A percentile compares a stretch with the other conserved stretches of the same genome.
Conservation (phyloP, 345 rosid species). For the Litchi chinensis region DNA sequence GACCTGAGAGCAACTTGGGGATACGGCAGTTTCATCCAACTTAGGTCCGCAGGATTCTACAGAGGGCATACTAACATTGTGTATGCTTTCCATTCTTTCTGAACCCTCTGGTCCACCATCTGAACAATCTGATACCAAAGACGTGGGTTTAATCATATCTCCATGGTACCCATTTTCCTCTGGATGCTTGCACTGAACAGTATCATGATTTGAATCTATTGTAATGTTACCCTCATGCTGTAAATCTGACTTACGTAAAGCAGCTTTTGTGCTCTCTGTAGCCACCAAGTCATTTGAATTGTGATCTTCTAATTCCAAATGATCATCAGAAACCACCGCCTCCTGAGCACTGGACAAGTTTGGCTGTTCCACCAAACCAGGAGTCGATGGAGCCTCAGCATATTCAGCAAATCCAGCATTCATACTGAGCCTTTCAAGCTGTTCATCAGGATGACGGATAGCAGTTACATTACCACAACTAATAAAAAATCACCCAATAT, state of each 20-base stretch:
- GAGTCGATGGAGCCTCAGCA: conserved; percentile 93
- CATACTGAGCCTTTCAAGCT: conserved; percentile 52
- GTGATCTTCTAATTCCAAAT: conserved; percentile 60
- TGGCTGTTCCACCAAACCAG: conserved; percentile 81
- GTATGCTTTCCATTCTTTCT: conserved; percentile 37
- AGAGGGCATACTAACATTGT: conserved; percentile 24
- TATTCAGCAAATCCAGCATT: conserved; percentile 57
- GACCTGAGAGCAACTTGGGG: conserved; percentile 48
- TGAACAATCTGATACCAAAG: conserved; percentile 20
- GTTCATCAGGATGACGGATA: conserved; percentile 26
- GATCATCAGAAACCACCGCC: conserved; percentile 65
- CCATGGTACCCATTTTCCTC: conserved; percentile 37
- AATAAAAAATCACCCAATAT: conserved; percentile 5
- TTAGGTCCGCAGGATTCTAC: conserved; percentile 26
- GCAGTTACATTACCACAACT: background rate
- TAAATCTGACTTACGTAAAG: conserved; percentile 34
- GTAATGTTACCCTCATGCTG: conserved; percentile 28
- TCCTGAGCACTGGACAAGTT: conserved; percentile 66
- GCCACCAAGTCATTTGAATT: conserved; percentile 36
- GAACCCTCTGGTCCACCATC: conserved; percentile 36
- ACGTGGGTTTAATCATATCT: conserved; percentile 28
- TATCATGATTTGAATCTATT: conserved; percentile 32
- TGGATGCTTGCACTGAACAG: conserved; percentile 26
- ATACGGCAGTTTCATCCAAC: conserved; percentile 38
- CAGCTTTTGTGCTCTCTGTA: conserved; percentile 37